Conservation (phyloP, 1,139 yeast genomes). For the Diutina scorzettiae region DNA sequence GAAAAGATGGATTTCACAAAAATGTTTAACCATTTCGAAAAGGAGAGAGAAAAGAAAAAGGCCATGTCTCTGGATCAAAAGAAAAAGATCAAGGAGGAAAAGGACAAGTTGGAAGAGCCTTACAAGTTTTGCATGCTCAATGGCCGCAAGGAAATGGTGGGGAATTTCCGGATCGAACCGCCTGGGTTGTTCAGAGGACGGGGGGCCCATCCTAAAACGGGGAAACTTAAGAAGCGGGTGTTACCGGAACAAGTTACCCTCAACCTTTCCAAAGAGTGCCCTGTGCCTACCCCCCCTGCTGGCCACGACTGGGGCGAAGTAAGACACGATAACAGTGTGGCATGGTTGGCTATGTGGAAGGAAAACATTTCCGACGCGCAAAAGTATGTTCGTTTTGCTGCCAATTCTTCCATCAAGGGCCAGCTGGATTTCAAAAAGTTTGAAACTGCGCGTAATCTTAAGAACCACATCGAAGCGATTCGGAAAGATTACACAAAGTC, state of each 20-base stretch:
- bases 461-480: constrained; percentile 57
- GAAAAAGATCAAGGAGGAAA: constrained; percentile 57
- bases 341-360: constrained; percentile 97
- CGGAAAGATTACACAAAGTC: constrained; percentile 64
- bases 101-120: constrained; percentile 67
- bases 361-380: constrained; percentile 78
- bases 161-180: constrained; percentile 90
- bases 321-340: constrained; percentile 77
- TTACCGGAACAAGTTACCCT: constrained; percentile 81
- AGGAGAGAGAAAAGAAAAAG: constrained; percentile 62
- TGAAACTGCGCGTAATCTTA: constrained; percentile 83
- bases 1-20: constrained; percentile 66
- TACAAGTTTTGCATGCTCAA: constrained; percentile 71
- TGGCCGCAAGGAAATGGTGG: constrained; percentile 86
- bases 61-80: constrained; percentile 58
- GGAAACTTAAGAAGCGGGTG: constrained; percentile 73
- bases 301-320: constrained; percentile 92
- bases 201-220: constrained; percentile 95
- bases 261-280: constrained; percentile 63
- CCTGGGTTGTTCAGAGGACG: constrained; percentile 95
- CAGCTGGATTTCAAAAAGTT: constrained; percentile 84
- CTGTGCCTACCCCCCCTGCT: constrained; percentile 70
- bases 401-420: constrained; percentile 84
- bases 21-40: constrained; percentile 64
- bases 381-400: constrained; percentile 87